Evolutionary conservation across 2,329 filamentous ascomycete genomes (phyloP), one percentile per base, ranked within the genome.

Genomic region (Geosmithia flava): DNA sequence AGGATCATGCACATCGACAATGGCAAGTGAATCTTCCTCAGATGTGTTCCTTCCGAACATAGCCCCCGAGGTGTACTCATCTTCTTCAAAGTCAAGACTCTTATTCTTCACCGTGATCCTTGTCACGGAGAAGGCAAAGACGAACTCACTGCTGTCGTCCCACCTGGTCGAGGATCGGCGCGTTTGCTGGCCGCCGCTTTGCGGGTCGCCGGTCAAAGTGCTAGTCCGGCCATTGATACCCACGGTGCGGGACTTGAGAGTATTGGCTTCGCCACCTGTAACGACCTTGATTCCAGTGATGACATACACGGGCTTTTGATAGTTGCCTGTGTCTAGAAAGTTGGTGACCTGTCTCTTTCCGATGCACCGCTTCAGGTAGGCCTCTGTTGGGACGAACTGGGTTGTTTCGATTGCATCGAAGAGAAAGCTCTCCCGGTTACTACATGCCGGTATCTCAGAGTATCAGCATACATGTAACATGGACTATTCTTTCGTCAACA

Each of bases 251-350:
- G 41, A 30, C 11, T 13, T 15, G 7, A 45, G 17, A 2, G 43
- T 44, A 2, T 45, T 47, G 30, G 48, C 48, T 15, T 47, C n/a
- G 13, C 48, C 47, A 2, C 50, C 50, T 8, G 7, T 45, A 23
- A 45, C 50, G 15, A 44, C 44, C 23, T 51, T 51, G 37, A 51
- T 11, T 7, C 50, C 50, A 8, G 50, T 51, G n/a, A 51, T 46
- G 41, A 51, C 29, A 27, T 49, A 51, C 10, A 51, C 45, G 13
- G 50, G 49, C 42, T 51, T 51, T 7, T 47, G 47, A 23, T 51
- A 51, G n/a, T 47, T 47, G 17, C 47, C 44, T 3, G 15, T 44
- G 16, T 47, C 17, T 11, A 51, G 30, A n/a, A 44, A 49, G 7
- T 20, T 43, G 10, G 29, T 23, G 1, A 51, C 49, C 10, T 42